These are phyloP conservation scores for Pichia sp. DNA, from an alignment of 1,139 yeast species.

Conservation along the genomic window DNA sequence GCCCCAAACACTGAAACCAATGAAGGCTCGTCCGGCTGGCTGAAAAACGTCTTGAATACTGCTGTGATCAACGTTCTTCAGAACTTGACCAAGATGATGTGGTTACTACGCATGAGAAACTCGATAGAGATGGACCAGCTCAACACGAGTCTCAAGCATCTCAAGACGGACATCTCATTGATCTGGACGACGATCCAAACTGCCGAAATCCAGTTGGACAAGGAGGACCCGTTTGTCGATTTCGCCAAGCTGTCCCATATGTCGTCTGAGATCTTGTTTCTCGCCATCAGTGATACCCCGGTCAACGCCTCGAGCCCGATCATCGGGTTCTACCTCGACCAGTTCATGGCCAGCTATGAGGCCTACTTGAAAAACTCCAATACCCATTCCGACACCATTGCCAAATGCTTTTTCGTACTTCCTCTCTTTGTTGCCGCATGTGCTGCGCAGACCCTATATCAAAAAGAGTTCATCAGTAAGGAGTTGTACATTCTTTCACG, in stretches of 20 bases:
- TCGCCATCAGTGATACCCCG: constrained; percentile 30
- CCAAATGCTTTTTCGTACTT: constrained; percentile 18
- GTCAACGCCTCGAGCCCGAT: constrained; percentile 27
- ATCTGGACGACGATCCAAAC: constrained; percentile 30
- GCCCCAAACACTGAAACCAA: neutral
- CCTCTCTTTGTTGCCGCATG: constrained; percentile 34
- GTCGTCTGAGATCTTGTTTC: constrained; percentile 27
- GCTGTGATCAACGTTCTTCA: constrained; percentile 38
- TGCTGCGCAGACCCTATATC: constrained; percentile 26
- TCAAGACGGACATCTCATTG: constrained; percentile 25
- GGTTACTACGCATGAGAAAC: constrained; percentile 32
- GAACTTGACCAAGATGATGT: constrained; percentile 38
- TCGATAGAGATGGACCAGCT: constrained; percentile 9
- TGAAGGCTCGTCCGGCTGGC: constrained; percentile 29
- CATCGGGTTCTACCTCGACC: constrained; percentile 30
- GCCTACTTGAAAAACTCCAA: constrained; percentile 6
- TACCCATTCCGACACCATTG: constrained; percentile 3
- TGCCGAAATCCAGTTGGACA: constrained; percentile 27
- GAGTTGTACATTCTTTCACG: constrained; percentile 25
- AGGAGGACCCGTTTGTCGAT: constrained; percentile 10
- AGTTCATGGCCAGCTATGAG: constrained; percentile 27
- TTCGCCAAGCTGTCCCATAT: constrained; percentile 27
- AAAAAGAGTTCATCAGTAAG: constrained; percentile 28
- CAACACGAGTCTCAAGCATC: constrained; percentile 14
- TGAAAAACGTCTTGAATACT: constrained; percentile 37